phyloP scores from a whole-genome alignment of 2,329 filamentous ascomycete species.

The Fusarium sublunatum region DNA sequence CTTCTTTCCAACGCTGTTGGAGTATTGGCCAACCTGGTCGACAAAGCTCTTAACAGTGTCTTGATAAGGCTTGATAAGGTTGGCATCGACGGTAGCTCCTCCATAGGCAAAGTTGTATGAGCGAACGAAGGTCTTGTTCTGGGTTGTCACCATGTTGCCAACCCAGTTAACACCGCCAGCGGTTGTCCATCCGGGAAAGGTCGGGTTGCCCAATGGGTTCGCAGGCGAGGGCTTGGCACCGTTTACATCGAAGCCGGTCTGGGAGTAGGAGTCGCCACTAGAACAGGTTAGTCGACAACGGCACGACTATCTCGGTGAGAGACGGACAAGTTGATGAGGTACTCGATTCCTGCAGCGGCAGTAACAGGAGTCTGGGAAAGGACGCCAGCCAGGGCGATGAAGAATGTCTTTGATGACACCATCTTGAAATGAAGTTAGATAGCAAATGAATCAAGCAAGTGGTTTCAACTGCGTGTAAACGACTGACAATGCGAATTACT shows the following conservation, averaged over 20 bases:
- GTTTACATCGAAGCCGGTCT: conserved; percentile 64
- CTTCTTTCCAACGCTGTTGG: conserved; percentile 45
- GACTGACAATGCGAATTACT: no score
- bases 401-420: background rate
- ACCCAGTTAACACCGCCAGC: conserved; percentile 65
- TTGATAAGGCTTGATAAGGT: conserved; percentile 63
- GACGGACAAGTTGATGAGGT: conserved; percentile 40
- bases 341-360: conserved; percentile 21
- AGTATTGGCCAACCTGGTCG: conserved; percentile 47
- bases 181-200: conserved; percentile 63
- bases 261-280: conserved; percentile 51
- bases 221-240: conserved; percentile 61
- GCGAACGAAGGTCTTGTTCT: conserved; percentile 58
- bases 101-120: conserved; percentile 67
- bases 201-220: conserved; percentile 72
- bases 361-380: background rate
- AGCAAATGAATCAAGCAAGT: background rate
- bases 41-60: conserved; percentile 55
- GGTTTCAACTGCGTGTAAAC: background rate
- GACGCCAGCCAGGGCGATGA: conserved; percentile 9
- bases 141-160: conserved; percentile 59
- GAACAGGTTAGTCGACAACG: background rate
- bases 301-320: rapidly evolving
- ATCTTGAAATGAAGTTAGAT: conserved; percentile 3
- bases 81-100: conserved; percentile 64